Conservation (phyloP, 192 early-diverging fungal genomes). For the Gaertneriomyces semiglobifer region DNA sequence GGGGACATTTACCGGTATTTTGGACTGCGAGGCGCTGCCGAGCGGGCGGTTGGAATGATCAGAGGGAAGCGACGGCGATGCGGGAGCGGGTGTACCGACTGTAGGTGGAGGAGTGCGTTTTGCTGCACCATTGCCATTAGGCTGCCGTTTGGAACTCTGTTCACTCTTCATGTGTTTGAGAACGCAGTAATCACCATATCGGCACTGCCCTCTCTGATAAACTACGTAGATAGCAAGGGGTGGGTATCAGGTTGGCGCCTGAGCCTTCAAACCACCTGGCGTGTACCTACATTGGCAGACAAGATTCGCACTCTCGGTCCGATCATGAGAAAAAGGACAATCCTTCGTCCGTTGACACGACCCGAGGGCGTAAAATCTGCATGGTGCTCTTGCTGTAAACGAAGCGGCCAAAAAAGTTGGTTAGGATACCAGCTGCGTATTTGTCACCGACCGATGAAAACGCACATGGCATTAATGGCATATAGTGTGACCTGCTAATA, state of each 20-base stretch:
- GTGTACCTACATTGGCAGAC: constrained; percentile 21
- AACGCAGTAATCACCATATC: constrained; percentile 23
- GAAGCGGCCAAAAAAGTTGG: neutral
- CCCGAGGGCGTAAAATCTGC: constrained; percentile 23
- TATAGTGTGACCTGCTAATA: no score
- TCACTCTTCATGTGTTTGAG: constrained; percentile 19
- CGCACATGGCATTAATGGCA: no score
- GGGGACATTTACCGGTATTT: no score
- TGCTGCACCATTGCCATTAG: neutral
- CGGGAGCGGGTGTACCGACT: no score
- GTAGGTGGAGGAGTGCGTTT: no score
- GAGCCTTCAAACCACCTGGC: neutral
- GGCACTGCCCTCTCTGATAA: constrained; percentile 26
- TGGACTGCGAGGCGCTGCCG: no score
- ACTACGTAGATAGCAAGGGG: neutral
- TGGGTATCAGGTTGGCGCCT: neutral
- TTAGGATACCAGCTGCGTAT: no score
- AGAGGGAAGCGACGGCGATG: no score
- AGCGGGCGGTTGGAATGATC: no score
- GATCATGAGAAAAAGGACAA: constrained; percentile 24
- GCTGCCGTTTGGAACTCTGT: neutral
- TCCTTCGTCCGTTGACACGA: constrained; percentile 10
- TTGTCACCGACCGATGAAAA: no score
- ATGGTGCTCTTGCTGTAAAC: constrained; percentile 13
- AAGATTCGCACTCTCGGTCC: constrained; percentile 3